A percentile compares a stretch with the other conserved stretches of the same genome.
These are phyloP conservation scores for Pseudisothecium myosuroides DNA, from an alignment of 225 moss, liverwort and hornwort genomes.

Conservation along the genomic window DNA sequence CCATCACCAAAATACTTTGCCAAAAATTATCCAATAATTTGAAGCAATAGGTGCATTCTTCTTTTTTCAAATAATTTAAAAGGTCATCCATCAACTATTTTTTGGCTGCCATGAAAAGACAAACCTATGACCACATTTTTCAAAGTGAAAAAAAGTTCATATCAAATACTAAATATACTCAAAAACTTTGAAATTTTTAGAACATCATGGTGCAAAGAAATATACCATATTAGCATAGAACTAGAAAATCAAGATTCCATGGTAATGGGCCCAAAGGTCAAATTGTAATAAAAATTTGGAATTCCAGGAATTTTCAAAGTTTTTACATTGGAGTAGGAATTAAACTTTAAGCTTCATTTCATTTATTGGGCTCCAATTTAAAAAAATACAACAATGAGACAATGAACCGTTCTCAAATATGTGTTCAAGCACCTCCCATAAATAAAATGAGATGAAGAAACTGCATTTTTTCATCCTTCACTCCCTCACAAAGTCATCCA, in stretches of 20 bases:
- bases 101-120: too few species aligned
- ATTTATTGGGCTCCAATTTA: background rate
- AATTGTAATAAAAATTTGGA: background rate
- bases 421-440: background rate
- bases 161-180: background rate
- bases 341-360: background rate
- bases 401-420: background rate
- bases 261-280: background rate
- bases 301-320: too few species aligned
- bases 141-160: background rate
- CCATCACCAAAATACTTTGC: too few species aligned
- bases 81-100: too few species aligned
- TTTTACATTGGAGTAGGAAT: rapidly evolving
- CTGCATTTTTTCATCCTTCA: too few species aligned
- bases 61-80: too few species aligned
- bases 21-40: too few species aligned
- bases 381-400: background rate
- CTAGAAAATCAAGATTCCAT: background rate
- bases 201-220: background rate
- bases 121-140: too few species aligned
- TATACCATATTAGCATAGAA: too few species aligned
- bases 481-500: too few species aligned
- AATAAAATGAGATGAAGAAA: background rate
- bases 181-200: background rate
- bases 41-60: too few species aligned